Evolutionary conservation across 2,329 filamentous ascomycete species (phyloP).

Genomic region (Claviceps digitariae): DNA sequence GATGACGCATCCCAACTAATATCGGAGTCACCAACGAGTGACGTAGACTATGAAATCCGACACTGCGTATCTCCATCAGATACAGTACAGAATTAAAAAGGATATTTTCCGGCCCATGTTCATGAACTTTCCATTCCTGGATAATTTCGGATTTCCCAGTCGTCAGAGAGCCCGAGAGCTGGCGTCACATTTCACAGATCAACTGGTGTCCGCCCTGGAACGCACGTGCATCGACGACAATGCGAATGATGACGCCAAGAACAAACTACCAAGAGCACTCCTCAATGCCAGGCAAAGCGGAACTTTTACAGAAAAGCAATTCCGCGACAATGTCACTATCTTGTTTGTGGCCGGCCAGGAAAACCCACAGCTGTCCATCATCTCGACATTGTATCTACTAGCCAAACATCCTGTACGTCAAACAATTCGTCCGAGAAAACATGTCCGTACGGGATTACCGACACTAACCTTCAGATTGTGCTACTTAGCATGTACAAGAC

Average conservation of each 20-base stretch:
- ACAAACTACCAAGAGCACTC: conserved; percentile 10
- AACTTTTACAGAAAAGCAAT: conserved; percentile 20
- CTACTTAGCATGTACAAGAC: conserved; percentile 15
- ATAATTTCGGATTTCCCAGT: conserved; percentile 15
- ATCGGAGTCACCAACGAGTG: background rate
- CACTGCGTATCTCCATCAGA: conserved; percentile 11
- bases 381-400: conserved; percentile 23
- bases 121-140: conserved; percentile 21
- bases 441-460: background rate
- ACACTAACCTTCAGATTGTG: background rate
- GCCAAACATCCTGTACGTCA: conserved; percentile 17
- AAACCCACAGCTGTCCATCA: conserved; percentile 25
- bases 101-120: conserved; percentile 22
- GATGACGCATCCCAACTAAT: background rate
- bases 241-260: background rate
- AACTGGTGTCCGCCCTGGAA: conserved; percentile 10
- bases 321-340: conserved; percentile 26
- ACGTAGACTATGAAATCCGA: conserved; percentile 12
- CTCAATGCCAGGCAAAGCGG: conserved; percentile 12
- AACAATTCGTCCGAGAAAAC: background rate
- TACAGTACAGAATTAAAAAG: conserved; percentile 16
- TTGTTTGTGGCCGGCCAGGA: conserved; percentile 28
- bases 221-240: conserved; percentile 6
- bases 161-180: conserved; percentile 13
- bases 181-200: conserved; percentile 13